These are phyloP conservation scores for Fomitopsis pulvina DNA, from an alignment of 768 basidiomycete genomes.

Conservation along the genomic window DNA sequence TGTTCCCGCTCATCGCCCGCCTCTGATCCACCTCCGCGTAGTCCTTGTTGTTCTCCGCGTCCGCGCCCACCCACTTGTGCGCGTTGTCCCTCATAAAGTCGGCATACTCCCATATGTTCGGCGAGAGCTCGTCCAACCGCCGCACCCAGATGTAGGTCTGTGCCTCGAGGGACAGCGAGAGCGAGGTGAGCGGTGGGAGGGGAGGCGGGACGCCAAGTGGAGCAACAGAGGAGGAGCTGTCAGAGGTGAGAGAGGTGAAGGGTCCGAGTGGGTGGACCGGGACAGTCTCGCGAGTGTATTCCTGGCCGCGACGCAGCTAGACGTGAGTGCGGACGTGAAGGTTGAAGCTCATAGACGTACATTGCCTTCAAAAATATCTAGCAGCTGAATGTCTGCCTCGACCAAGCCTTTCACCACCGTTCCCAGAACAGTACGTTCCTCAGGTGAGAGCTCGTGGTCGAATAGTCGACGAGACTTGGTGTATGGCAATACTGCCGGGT, in stretches of 20 bases:
- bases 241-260: constrained; percentile 26
- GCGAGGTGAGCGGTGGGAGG: constrained; percentile 30
- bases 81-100: constrained; percentile 72
- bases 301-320: too few species aligned
- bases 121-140: constrained; percentile 36
- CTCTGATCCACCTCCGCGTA: constrained; percentile 50
- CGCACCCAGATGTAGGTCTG: constrained; percentile 71
- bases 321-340: background rate
- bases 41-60: constrained; percentile 29
- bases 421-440: constrained; percentile 72
- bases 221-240: constrained; percentile 18
- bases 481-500: constrained; percentile 75
- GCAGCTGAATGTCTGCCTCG: constrained; percentile 47
- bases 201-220: constrained; percentile 38
- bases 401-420: constrained; percentile 73
- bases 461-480: constrained; percentile 42
- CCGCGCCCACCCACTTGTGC: constrained; percentile 67
- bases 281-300: constrained; percentile 59
- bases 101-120: constrained; percentile 75
- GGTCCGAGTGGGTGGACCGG: constrained; percentile 48
- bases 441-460: constrained; percentile 37
- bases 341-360: constrained; percentile 34
- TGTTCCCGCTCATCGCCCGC: constrained; percentile 32
- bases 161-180: constrained; percentile 35
- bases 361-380: constrained; percentile 81